phyloP scores from a whole-genome alignment of 495 filamentous ascomycete genomes.

The Glutinoglossum americanum region DNA sequence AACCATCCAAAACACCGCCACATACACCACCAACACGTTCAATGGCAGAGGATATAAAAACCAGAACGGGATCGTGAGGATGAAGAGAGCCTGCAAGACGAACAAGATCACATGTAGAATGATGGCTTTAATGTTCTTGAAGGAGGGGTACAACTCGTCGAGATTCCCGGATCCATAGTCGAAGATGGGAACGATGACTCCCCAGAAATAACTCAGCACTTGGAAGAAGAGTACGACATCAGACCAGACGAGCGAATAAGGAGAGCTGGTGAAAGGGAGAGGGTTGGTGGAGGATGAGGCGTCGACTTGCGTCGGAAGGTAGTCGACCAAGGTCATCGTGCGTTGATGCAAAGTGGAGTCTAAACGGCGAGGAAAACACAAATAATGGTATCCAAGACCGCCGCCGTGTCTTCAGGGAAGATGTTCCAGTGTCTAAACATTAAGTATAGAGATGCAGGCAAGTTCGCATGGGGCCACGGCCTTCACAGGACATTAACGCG shows the following conservation, averaged over 20 bases:
- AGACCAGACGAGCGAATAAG: constrained; percentile 6
- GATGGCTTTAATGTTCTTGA: constrained; percentile 7
- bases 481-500: too few relatives aligned
- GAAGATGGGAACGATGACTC: background rate
- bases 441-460: too few relatives aligned
- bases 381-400: too few relatives aligned
- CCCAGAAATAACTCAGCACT: constrained; percentile 4
- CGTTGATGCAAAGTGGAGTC: background rate
- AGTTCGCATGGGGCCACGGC: too few relatives aligned
- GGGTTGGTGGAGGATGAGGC: background rate
- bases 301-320: background rate
- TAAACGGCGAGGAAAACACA: background rate
- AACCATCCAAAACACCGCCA: constrained; percentile 5
- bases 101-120: constrained; percentile 10
- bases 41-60: constrained; percentile 6
- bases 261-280: background rate
- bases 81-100: constrained; percentile 6
- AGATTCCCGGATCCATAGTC: background rate
- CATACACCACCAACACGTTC: constrained; percentile 3
- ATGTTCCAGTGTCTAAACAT: too few relatives aligned
- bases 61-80: constrained; percentile 7
- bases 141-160: constrained; percentile 9
- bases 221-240: constrained; percentile 12
- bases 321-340: background rate
- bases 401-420: too few relatives aligned